These are phyloP conservation scores for Solanum dulcamara DNA, from an alignment of 257 asterid species.

Conservation along the genomic window DNA sequence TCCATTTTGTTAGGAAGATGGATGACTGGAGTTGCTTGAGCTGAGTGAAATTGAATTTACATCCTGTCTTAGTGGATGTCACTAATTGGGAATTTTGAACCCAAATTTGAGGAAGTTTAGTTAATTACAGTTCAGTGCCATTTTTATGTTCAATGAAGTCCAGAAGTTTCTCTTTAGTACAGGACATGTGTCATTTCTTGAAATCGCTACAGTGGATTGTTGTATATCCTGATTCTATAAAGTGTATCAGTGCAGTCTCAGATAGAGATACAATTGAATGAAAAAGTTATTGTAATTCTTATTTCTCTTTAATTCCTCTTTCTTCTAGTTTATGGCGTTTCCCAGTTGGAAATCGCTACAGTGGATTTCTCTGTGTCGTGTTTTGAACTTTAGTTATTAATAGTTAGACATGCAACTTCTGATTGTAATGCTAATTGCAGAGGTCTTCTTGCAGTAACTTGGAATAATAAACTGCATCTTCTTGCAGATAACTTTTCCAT, in stretches of 20 bases:
- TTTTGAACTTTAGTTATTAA: neutral
- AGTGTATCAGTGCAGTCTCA: neutral
- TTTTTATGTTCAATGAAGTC: neutral
- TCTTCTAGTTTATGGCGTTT: neutral
- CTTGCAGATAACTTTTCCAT: neutral
- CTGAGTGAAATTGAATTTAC: neutral
- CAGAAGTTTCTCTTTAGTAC: neutral
- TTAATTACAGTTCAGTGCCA: neutral
- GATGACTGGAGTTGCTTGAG: neutral
- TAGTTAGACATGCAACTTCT: neutral
- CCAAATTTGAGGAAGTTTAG: neutral
- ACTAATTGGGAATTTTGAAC: neutral
- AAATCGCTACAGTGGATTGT: neutral
- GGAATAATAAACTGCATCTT: neutral
- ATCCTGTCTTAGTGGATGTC: neutral
- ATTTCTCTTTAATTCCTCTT: neutral
- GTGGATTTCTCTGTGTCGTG: neutral
- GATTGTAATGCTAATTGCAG: neutral
- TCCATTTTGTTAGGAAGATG: neutral
- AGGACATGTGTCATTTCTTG: neutral
- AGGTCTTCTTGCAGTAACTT: neutral
- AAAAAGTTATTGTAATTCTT: neutral
- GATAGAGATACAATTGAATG: neutral
- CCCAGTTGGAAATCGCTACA: neutral
- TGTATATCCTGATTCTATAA: neutral